Evolutionary conservation across 768 basidiomycete species (phyloP).

Genomic region (Inosperma sp.): DNA sequence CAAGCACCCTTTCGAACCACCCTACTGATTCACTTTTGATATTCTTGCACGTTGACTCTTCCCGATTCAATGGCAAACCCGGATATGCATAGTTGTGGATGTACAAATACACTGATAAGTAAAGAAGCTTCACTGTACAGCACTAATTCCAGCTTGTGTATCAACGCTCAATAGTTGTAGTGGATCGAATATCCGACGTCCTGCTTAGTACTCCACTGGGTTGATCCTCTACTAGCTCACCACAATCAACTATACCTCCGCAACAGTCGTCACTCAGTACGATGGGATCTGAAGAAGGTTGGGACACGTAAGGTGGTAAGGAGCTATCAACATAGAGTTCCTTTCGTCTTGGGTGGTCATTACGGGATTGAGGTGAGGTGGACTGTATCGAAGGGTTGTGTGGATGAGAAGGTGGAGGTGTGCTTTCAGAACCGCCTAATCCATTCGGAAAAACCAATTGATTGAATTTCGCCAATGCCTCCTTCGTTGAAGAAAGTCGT

Average conservation of each 20-base stretch:
- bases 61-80: slow-evolving; percentile 1
- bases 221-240: slow-evolving; percentile 35
- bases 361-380: background rate
- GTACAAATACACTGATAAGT: background rate
- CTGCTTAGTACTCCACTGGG: slow-evolving; percentile 10
- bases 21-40: slow-evolving; percentile 18
- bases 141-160: background rate
- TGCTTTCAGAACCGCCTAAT: background rate
- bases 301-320: slow-evolving; percentile 7
- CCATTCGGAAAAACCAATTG: slow-evolving; percentile 34
- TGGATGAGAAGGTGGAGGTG: background rate
- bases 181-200: slow-evolving; percentile 27
- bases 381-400: background rate
- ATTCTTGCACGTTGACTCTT: slow-evolving; percentile 2
- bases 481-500: slow-evolving; percentile 41
- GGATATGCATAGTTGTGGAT: background rate
- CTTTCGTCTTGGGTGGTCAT: slow-evolving; percentile 19
- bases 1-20: slow-evolving; percentile 73
- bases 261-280: slow-evolving; percentile 40
- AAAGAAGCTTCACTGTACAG: background rate
- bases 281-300: slow-evolving; percentile 10
- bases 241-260: slow-evolving; percentile 48
- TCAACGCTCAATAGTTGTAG: slow-evolving; percentile 23
- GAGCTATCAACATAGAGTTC: slow-evolving; percentile 32
- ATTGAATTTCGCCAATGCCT: slow-evolving; percentile 53